These are phyloP conservation scores for Pyrenophora tritici-repentis DNA, from an alignment of 2,329 filamentous ascomycete species.

Conservation along the genomic window DNA sequence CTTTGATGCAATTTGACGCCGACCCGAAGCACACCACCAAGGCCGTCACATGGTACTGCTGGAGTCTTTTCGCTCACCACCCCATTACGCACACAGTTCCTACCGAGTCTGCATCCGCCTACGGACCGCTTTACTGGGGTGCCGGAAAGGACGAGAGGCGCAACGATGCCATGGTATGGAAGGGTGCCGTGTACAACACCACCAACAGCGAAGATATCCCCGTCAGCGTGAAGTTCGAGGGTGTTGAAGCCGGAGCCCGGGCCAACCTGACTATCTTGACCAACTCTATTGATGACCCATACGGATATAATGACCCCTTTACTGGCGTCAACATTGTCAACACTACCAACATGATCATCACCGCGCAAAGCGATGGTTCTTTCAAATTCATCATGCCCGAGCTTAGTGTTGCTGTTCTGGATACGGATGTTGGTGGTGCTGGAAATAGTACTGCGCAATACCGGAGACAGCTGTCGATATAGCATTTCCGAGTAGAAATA, in stretches of 20 bases:
- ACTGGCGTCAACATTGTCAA: constrained; percentile 55
- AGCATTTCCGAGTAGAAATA: neutral
- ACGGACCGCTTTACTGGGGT: constrained; percentile 54
- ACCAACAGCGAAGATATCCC: constrained; percentile 39
- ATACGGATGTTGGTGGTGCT: constrained; percentile 35
- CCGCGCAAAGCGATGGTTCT: constrained; percentile 49
- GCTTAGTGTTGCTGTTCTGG: constrained; percentile 62
- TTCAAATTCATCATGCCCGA: constrained; percentile 61
- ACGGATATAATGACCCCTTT: constrained; percentile 50
- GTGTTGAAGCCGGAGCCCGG: constrained; percentile 32
- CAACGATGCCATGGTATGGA: constrained; percentile 48
- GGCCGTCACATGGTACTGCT: constrained; percentile 43
- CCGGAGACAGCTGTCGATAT: neutral
- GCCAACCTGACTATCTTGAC: constrained; percentile 51
- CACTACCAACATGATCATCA: constrained; percentile 23
- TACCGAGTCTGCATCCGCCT: constrained; percentile 42
- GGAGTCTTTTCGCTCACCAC: constrained; percentile 50
- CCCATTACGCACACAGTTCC: constrained; percentile 53
- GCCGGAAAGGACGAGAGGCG: constrained; percentile 46
- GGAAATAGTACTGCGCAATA: constrained; percentile 2
- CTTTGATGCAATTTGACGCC: constrained; percentile 49
- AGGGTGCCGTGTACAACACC: constrained; percentile 57
- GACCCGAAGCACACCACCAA: constrained; percentile 41
- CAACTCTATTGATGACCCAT: constrained; percentile 45
- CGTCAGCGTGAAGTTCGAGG: constrained; percentile 37